Evolutionary conservation across 208 protist species (phyloP).

Genomic region (Endotrypanum monterogeii): DNA sequence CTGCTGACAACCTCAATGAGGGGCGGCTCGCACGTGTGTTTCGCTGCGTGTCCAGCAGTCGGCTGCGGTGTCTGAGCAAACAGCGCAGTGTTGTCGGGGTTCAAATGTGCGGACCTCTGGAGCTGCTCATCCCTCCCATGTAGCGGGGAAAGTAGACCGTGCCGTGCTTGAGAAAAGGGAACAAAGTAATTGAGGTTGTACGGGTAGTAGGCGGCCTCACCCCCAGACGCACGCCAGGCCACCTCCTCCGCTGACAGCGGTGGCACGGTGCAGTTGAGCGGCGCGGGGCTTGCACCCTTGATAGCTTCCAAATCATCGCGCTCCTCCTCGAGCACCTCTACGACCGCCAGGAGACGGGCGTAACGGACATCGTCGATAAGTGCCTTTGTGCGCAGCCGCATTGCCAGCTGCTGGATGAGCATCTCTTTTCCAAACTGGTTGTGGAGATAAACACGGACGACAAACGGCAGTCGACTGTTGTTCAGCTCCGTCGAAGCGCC

Average conservation of each 20-base stretch:
- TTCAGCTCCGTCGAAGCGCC: not conserved
- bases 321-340: slow-evolving; percentile 37
- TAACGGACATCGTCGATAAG: slow-evolving; percentile 68
- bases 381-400: slow-evolving; percentile 48
- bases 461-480: slow-evolving; percentile 37
- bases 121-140: not conserved
- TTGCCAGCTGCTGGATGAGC: slow-evolving; percentile 62
- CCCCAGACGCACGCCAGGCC: slow-evolving; percentile 29
- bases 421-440: slow-evolving; percentile 86
- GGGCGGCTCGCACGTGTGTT: slow-evolving; percentile 19
- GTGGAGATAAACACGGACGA: slow-evolving; percentile 75
- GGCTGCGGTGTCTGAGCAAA: not conserved
- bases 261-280: not conserved
- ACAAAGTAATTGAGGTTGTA: slow-evolving; percentile 43
- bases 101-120: not conserved
- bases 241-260: slow-evolving; percentile 19
- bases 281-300: not conserved
- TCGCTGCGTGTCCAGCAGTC: not conserved
- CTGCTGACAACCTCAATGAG: slow-evolving; percentile 66
- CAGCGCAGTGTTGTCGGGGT: not conserved
- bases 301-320: slow-evolving; percentile 1
- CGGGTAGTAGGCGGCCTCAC: slow-evolving; percentile 36
- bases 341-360: slow-evolving; percentile 38
- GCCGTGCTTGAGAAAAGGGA: slow-evolving; percentile 26
- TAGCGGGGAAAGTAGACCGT: not conserved